Conservation (phyloP, 768 basidiomycete genomes). For the Pisolithus albus region DNA sequence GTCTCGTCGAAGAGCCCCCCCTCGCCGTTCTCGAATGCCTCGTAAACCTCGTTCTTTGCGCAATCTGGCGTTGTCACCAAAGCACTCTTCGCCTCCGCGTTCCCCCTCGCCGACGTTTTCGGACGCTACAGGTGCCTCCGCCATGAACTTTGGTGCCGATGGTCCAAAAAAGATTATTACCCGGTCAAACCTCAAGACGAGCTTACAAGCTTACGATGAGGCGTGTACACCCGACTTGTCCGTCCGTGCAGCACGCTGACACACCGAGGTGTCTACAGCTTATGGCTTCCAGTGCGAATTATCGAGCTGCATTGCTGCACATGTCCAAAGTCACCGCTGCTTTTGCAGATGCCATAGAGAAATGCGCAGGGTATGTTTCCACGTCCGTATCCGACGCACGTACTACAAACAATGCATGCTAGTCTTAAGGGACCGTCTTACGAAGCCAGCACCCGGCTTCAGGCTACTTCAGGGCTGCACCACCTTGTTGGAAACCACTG, state of each 20-base stretch:
- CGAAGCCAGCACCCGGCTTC: slow-evolving; percentile 73
- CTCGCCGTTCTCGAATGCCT: slow-evolving; percentile 33
- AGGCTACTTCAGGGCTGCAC: slow-evolving; percentile 83
- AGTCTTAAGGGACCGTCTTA: slow-evolving; percentile 77
- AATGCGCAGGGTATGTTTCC: slow-evolving; percentile 65
- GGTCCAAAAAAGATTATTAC: slow-evolving; percentile 82
- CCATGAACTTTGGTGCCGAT: slow-evolving; percentile 66
- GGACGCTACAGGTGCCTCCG: slow-evolving; percentile 71
- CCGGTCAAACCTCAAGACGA: slow-evolving; percentile 66
- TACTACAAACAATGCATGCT: not conserved
- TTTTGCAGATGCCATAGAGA: slow-evolving; percentile 83
- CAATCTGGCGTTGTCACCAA: slow-evolving; percentile 42
- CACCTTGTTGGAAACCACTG: slow-evolving; percentile 90
- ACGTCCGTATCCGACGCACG: not conserved
- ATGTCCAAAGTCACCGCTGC: slow-evolving; percentile 79
- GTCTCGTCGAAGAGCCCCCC: slow-evolving; percentile 2
- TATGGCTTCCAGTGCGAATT: slow-evolving; percentile 66
- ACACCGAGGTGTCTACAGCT: slow-evolving; percentile 43
- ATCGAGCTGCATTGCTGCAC: slow-evolving; percentile 71
- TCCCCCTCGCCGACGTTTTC: slow-evolving; percentile 84
- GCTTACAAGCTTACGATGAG: slow-evolving; percentile 75
- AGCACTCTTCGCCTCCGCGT: slow-evolving; percentile 41
- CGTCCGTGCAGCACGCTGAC: slow-evolving; percentile 8
- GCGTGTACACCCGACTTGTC: slow-evolving; percentile 36
- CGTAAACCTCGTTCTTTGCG: slow-evolving; percentile 52